Percentiles rank a stretch among this genome's conserved stretches.
Evolutionary conservation across 2,329 filamentous ascomycete genomes (phyloP).

Genomic region (Lecanicillium sp.): DNA sequence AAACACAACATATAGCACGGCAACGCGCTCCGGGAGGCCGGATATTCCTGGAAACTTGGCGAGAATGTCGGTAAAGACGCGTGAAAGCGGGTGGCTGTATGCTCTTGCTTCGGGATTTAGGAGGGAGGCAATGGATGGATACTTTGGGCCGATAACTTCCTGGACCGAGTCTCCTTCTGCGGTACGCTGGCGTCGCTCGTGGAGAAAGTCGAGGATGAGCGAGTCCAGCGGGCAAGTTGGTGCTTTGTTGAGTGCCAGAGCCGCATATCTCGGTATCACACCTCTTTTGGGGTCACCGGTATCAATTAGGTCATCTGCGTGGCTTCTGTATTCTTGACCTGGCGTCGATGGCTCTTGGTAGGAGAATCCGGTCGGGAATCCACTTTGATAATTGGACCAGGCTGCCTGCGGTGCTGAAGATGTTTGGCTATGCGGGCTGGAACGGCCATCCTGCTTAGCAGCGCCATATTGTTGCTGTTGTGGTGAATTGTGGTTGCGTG

Average conservation of each 20-base stretch:
- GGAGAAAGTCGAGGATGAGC: conserved; percentile 73
- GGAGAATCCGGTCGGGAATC: background rate
- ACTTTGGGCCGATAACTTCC: conserved; percentile 65
- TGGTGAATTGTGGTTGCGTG: conserved; percentile 39
- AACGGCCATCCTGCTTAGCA: background rate
- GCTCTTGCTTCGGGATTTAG: conserved; percentile 59
- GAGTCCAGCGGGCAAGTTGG: conserved; percentile 71
- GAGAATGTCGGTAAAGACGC: conserved; percentile 78
- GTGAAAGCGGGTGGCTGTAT: conserved; percentile 68
- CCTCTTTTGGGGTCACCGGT: background rate
- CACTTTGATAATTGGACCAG: too few species aligned
- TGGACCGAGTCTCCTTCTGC: conserved; percentile 55
- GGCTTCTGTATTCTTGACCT: background rate
- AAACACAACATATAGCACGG: conserved; percentile 80
- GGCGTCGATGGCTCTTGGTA: background rate
- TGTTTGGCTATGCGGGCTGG: background rate
- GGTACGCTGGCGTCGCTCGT: conserved; percentile 57
- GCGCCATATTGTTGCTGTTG: conserved; percentile 8
- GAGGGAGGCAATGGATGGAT: conserved; percentile 72
- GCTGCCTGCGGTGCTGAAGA: background rate
- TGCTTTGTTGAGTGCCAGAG: conserved; percentile 47
- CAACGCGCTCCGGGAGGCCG: conserved; percentile 73
- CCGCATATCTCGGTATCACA: conserved; percentile 15
- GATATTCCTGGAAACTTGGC: conserved; percentile 74
- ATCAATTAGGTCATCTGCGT: conserved; percentile 6